phyloP scores from a whole-genome alignment of 148 eudicot genomes.

The Camellia granthamiana region DNA sequence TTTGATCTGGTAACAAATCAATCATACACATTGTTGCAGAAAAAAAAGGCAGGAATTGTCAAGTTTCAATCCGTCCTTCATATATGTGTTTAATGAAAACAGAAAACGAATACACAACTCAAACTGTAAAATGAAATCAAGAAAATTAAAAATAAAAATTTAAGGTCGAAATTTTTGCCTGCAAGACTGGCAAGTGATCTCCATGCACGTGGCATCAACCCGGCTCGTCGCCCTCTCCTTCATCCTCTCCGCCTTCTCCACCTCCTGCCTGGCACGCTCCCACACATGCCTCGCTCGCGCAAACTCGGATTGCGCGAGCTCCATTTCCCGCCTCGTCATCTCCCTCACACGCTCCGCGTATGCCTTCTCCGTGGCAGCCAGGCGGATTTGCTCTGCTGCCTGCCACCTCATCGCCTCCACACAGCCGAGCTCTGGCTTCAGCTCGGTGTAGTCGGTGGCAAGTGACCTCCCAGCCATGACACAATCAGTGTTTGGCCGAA shows the following conservation, averaged over 20 bases:
- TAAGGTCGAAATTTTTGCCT: slow-evolving; percentile 66
- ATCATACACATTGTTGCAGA: not conserved
- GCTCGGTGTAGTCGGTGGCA: not conserved
- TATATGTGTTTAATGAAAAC: too few species aligned
- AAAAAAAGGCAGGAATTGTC: not conserved
- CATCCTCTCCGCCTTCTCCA: slow-evolving; percentile 58
- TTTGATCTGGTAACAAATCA: slow-evolving; percentile 9
- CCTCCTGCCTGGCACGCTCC: slow-evolving; percentile 81
- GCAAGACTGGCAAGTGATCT: slow-evolving; percentile 86
- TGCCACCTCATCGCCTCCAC: slow-evolving; percentile 69
- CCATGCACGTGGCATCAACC: slow-evolving; percentile 49
- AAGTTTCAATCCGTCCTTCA: not conserved
- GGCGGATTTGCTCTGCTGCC: slow-evolving; percentile 71
- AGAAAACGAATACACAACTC: too few species aligned
- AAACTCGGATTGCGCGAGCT: slow-evolving; percentile 81
- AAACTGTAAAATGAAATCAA: too few species aligned
- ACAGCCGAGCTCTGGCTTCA: slow-evolving; percentile 3
- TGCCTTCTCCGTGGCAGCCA: slow-evolving; percentile 81
- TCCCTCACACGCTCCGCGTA: slow-evolving; percentile 87
- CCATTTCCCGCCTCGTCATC: slow-evolving; percentile 74
- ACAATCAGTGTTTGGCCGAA: slow-evolving; percentile 10
- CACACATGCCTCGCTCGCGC: slow-evolving; percentile 70
- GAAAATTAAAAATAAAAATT: not conserved
- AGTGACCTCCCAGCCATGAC: not conserved
- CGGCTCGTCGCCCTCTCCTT: slow-evolving; percentile 43